Evolutionary conservation across 768 basidiomycete species (phyloP).

Genomic region (Suillus placidus): DNA sequence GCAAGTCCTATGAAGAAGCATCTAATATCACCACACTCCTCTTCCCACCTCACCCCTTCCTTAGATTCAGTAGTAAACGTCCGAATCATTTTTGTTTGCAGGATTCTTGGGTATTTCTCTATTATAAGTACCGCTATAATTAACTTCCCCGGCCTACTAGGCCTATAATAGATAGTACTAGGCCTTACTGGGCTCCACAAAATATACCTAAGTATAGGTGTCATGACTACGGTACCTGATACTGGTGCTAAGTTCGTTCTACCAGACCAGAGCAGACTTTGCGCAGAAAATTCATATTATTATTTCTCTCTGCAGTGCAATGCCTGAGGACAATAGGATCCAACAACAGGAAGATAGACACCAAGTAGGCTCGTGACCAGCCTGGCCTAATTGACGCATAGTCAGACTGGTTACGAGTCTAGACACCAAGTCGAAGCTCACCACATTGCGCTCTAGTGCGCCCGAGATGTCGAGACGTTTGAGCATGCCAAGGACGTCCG

Average conservation of each 20-base stretch:
- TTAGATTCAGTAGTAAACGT: background rate
- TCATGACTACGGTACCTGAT: background rate
- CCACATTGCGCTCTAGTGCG: background rate
- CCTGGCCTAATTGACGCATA: no score
- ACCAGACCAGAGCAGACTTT: background rate
- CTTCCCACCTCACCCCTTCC: slow-evolving; percentile 10
- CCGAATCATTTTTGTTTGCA: background rate
- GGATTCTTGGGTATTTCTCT: background rate
- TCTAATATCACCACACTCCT: slow-evolving; percentile 20
- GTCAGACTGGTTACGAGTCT: no score
- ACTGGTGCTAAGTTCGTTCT: no score
- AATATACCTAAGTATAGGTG: background rate
- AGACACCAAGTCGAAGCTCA: background rate
- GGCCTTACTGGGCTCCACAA: background rate
- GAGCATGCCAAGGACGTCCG: background rate
- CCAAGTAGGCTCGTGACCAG: no score
- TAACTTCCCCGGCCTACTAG: background rate
- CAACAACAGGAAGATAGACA: background rate
- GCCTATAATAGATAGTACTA: background rate
- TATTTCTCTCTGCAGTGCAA: background rate
- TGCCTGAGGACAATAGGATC: background rate
- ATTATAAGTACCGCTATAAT: background rate
- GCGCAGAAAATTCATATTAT: background rate
- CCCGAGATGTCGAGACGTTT: background rate
- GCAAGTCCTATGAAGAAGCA: slow-evolving; percentile 22